A percentile compares a stretch with the other conserved stretches of the same genome.
Conservation (phyloP, 1,284 basidiomycete genomes). For the Sanghuangporus sanghuang region DNA sequence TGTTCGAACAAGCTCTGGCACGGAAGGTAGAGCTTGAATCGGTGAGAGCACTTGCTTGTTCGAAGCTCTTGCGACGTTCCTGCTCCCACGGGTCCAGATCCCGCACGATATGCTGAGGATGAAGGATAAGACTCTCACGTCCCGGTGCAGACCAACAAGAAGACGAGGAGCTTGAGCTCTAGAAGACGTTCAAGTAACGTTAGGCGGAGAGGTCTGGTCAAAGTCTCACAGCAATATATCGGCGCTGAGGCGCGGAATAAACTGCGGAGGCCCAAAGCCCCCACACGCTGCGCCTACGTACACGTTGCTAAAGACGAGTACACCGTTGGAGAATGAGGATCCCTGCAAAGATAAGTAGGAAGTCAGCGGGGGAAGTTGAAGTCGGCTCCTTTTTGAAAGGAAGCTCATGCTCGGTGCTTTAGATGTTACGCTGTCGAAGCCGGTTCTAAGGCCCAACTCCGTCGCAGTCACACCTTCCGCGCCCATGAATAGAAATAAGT, state of each 20-base stretch:
- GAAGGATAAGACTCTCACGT: neutral
- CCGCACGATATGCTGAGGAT: neutral
- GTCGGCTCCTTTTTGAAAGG: neutral
- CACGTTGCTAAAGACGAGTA: neutral
- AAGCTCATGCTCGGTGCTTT: neutral
- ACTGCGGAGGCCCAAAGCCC: neutral
- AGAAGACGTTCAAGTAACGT: neutral
- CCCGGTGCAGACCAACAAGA: neutral
- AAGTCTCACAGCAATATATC: conserved; percentile 1
- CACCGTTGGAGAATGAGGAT: neutral
- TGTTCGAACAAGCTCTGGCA: neutral
- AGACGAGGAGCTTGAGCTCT: neutral
- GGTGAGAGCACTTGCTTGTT: neutral
- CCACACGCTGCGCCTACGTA: neutral
- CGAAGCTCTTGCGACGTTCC: neutral
- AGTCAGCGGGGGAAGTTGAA: neutral
- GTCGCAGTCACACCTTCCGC: neutral
- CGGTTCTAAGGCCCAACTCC: neutral
- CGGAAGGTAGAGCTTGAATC: neutral
- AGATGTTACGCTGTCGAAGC: neutral
- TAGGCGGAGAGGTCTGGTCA: neutral
- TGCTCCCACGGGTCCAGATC: neutral
- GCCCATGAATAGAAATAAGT: no score
- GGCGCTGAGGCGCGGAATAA: neutral
- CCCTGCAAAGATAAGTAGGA: conserved; percentile 3